Evolutionary conservation across 2,329 filamentous ascomycete species (phyloP).

Genomic region (Penicillium sp.): DNA sequence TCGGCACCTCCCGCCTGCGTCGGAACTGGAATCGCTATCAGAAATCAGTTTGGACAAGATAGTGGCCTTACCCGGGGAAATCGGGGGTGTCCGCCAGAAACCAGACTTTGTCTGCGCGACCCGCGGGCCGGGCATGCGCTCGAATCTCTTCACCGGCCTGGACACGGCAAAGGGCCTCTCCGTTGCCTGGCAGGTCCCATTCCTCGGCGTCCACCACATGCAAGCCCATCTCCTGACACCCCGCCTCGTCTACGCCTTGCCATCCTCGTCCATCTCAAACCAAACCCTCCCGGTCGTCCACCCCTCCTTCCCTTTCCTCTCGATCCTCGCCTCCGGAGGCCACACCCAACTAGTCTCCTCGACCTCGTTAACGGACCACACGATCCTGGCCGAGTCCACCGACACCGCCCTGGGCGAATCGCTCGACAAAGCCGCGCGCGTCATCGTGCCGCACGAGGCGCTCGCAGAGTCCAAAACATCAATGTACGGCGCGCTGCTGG

Average conservation of each 20-base stretch:
- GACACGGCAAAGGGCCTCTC: conserved; percentile 87
- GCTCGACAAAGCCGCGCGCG: conserved; percentile 83
- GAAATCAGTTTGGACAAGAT: conserved; percentile 11
- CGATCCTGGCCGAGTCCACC: conserved; percentile 71
- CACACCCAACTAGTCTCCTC: conserved; percentile 88
- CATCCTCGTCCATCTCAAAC: too few relatives aligned
- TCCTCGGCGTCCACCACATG: conserved; percentile 95
- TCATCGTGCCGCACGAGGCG: conserved; percentile 68
- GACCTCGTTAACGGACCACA: conserved; percentile 68
- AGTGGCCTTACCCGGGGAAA: conserved; percentile 29
- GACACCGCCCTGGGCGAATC: conserved; percentile 90
- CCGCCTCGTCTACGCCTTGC: conserved; percentile 64
- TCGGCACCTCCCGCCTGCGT: conserved; percentile 53
- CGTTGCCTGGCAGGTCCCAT: conserved; percentile 78
- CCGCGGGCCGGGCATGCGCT: conserved; percentile 85
- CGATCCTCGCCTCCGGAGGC: conserved; percentile 86
- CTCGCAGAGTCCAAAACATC: conserved; percentile 63
- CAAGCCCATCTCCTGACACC: conserved; percentile 93
- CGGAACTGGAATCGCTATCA: conserved; percentile 12
- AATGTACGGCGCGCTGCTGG: conserved; percentile 81
- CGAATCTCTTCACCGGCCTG: conserved; percentile 77
- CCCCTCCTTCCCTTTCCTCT: conserved; percentile 81
- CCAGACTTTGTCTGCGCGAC: conserved; percentile 91
- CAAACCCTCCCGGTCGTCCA: conserved; percentile 49
- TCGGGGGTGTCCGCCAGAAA: conserved; percentile 42